A percentile compares a stretch with the other conserved stretches of the same genome.
These are phyloP conservation scores for Porpolomopsis calyptriformis DNA, from an alignment of 768 basidiomycete species.

Conservation along the genomic window DNA sequence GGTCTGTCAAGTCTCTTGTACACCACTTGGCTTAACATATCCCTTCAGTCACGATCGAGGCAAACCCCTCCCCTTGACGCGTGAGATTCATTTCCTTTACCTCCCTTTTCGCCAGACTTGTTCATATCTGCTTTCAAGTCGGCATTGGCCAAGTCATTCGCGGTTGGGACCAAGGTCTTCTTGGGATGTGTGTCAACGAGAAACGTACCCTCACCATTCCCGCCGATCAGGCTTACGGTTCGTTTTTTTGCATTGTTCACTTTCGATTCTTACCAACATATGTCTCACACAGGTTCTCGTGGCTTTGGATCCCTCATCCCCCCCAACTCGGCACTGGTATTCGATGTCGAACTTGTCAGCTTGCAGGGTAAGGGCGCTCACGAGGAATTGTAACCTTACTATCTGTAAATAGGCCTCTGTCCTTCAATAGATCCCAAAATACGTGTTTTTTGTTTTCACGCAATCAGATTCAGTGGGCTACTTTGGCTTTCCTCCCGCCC, in stretches of 20 bases:
- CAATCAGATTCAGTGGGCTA: neutral
- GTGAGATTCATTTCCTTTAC: slow-evolving; percentile 30
- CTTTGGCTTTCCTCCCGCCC: slow-evolving; percentile 11
- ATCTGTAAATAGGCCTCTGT: too few species aligned
- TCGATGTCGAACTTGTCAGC: slow-evolving; percentile 75
- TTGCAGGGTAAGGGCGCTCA: slow-evolving; percentile 37
- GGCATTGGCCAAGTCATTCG: slow-evolving; percentile 73
- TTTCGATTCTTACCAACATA: neutral
- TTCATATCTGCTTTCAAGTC: slow-evolving; percentile 31
- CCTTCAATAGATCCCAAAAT: too few species aligned
- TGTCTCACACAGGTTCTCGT: slow-evolving; percentile 40
- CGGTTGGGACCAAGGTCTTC: slow-evolving; percentile 77
- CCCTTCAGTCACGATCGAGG: slow-evolving; percentile 57
- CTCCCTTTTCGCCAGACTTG: neutral
- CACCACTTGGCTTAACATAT: neutral
- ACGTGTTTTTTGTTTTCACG: neutral
- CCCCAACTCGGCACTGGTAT: slow-evolving; percentile 66
- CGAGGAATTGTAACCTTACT: slow-evolving; percentile 43
- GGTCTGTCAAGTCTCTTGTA: slow-evolving; percentile 30
- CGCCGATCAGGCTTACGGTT: slow-evolving; percentile 70
- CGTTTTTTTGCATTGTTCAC: slow-evolving; percentile 17
- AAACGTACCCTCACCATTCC: slow-evolving; percentile 88
- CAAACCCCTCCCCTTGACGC: slow-evolving; percentile 65
- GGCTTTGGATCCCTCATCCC: slow-evolving; percentile 76
- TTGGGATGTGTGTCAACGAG: slow-evolving; percentile 80